Base-by-base conservation (phyloP, 106 monocot genomes). In the Allium sativum region DNA sequence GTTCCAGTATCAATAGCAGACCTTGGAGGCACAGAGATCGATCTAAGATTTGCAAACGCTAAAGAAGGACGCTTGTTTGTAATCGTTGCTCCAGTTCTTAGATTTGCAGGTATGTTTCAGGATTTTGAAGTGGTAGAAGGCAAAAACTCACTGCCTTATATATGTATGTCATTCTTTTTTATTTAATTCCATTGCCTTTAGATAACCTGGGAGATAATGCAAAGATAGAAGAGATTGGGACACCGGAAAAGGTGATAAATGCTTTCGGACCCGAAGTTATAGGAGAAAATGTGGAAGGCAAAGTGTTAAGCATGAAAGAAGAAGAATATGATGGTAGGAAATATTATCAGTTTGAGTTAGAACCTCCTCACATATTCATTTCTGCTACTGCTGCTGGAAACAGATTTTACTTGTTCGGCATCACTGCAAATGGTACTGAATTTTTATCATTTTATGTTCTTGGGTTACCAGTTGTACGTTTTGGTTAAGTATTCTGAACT, bases 1-100 rank as follows among this genome's bases (percentile, higher is more conserved):
- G 94, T 95, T 68, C 94, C 94, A 7, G 94, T 95, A 55, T 95
- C 94, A 11, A 95, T 95, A 67, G 90, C 94, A 22, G 94, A 95
- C 72, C 94, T 95, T 51, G 94, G 90, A 18, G 94, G 94, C 21
- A 95, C 94, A 18, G 94, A 95, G 81, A 95, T 95, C 47, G 94
- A 95, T 66, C 73, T 95, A 61, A 78, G 94, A 69, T 95, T 95
- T 69, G 80, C 77, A 52, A 86, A 51, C 67, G 45, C 90, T 45
- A 59, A 89, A 65, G 74, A 93, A 75, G 94, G 94, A 7, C 90
- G 90, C 6, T 68, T 95, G 21, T 95, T 79, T 79, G 84, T 95
- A 9, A 56, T 95, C 59, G 94, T 95, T 22, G 94, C 94, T 65
- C 94, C 94, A 57, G 90, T 95, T 79, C 83, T 77, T 7, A 74